Percentiles rank a stretch among this genome's conserved stretches.
Evolutionary conservation across 2,329 filamentous ascomycete species (phyloP).

Genomic region (Ciborinia camelliae): DNA sequence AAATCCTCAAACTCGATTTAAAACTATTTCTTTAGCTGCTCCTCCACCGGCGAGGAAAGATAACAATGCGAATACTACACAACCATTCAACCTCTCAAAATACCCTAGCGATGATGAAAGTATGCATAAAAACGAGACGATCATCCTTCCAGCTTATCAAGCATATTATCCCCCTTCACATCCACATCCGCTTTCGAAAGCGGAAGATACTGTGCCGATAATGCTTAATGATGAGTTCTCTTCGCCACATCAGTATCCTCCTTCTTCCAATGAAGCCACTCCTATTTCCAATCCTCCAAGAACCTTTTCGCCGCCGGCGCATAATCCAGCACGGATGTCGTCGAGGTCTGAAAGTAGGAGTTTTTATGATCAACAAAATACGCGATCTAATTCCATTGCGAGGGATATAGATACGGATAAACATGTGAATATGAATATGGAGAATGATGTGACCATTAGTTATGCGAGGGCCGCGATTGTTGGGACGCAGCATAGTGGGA

Average conservation of each 20-base stretch:
- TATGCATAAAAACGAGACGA: neutral
- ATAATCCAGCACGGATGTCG: neutral
- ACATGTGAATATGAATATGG: neutral
- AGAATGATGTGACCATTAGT: neutral
- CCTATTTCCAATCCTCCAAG: neutral
- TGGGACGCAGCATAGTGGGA: conserved; percentile 8
- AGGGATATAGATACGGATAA: neutral
- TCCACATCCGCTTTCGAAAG: neutral
- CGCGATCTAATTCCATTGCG: neutral
- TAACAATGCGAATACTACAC: neutral
- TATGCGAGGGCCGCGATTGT: neutral
- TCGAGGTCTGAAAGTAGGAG: neutral
- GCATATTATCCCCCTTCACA: neutral
- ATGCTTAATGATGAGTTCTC: neutral
- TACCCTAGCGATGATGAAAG: conserved; percentile 6
- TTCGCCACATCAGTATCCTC: neutral
- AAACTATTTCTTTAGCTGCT: conserved; percentile 7
- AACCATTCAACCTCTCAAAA: neutral
- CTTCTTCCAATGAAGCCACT: neutral
- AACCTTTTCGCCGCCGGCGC: neutral
- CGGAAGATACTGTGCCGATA: neutral
- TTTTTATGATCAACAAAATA: neutral
- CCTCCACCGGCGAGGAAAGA: neutral
- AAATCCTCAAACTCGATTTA: neutral
- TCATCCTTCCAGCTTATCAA: neutral